Evolutionary conservation across 2,329 filamentous ascomycete species (phyloP).

Genomic region (Scopulariopsis brevicaulis): DNA sequence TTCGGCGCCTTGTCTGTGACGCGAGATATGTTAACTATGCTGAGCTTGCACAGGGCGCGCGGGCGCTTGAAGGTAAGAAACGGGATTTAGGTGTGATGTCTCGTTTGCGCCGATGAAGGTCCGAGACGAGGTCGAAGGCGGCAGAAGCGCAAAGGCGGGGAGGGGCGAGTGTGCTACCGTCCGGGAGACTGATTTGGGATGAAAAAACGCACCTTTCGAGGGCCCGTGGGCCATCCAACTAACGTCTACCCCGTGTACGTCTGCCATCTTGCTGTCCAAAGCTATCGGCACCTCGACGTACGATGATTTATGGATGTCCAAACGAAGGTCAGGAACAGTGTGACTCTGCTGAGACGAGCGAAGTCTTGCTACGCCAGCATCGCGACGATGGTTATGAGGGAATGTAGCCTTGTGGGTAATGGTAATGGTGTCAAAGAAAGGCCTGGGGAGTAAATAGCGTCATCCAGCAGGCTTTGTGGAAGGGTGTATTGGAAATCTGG

Average conservation of each 20-base stretch:
- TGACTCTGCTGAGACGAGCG: not conserved
- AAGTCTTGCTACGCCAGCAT: not conserved
- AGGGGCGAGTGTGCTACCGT: not conserved
- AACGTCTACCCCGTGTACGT: constrained; percentile 73
- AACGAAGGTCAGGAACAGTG: not conserved
- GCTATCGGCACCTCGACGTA: not conserved
- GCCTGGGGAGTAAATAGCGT: not conserved
- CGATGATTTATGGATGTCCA: not conserved
- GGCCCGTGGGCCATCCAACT: constrained; percentile 80
- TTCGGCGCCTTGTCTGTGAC: not conserved
- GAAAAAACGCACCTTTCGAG: constrained; percentile 56
- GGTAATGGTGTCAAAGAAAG: not conserved
- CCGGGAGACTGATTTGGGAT: not conserved
- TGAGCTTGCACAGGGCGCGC: not conserved
- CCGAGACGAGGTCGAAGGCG: not conserved
- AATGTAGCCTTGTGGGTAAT: not conserved
- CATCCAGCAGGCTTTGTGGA: not conserved
- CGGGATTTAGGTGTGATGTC: not conserved
- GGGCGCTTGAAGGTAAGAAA: not conserved
- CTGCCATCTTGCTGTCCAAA: constrained; percentile 48
- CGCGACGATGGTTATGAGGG: not conserved
- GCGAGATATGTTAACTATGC: not conserved
- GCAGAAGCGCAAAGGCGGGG: not conserved
- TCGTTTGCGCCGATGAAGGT: not conserved
- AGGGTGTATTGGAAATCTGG: not conserved